These are phyloP conservation scores for Colletotrichum graminicola DNA, from an alignment of 2,329 filamentous ascomycete genomes.

Conservation along the genomic window DNA sequence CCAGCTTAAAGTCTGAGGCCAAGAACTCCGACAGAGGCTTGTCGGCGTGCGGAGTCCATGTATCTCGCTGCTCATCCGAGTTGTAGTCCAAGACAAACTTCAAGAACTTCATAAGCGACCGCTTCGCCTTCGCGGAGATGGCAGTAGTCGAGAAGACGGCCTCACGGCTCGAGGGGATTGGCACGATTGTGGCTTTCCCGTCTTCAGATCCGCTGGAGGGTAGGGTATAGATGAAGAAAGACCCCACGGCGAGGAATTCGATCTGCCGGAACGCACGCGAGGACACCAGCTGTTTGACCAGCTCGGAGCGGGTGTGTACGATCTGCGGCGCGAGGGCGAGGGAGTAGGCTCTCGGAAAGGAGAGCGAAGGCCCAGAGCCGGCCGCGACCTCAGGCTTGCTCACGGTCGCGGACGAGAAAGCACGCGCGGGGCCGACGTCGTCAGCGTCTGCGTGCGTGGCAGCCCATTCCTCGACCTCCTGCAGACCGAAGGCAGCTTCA, in stretches of 20 bases:
- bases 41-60: slow-evolving; percentile 70
- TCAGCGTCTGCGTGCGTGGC: slow-evolving; percentile 51
- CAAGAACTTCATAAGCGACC: slow-evolving; percentile 91
- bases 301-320: slow-evolving; percentile 83
- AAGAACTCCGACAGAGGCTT: slow-evolving; percentile 71
- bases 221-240: slow-evolving; percentile 82
- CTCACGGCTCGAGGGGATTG: slow-evolving; percentile 89
- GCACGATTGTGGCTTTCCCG: slow-evolving; percentile 62
- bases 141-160: slow-evolving; percentile 86
- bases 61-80: slow-evolving; percentile 63
- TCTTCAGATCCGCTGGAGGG: slow-evolving; percentile 44
- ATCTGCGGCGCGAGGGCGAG: slow-evolving; percentile 87
- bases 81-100: slow-evolving; percentile 85
- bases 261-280: slow-evolving; percentile 90
- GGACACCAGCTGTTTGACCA: slow-evolving; percentile 86
- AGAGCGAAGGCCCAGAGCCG: slow-evolving; percentile 54
- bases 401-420: slow-evolving; percentile 55
- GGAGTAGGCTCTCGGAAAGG: slow-evolving; percentile 80
- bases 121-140: slow-evolving; percentile 85
- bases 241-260: slow-evolving; percentile 93
- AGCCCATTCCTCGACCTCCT: slow-evolving; percentile 84
- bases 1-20: slow-evolving; percentile 73
- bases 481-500: slow-evolving; percentile 86
- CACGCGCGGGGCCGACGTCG: slow-evolving; percentile 43
- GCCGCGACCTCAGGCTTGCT: slow-evolving; percentile 52